Percentiles rank a stretch among this genome's conserved stretches.
phyloP scores from a whole-genome alignment of 192 early-diverging fungal species.

The Diversispora epigaea region DNA sequence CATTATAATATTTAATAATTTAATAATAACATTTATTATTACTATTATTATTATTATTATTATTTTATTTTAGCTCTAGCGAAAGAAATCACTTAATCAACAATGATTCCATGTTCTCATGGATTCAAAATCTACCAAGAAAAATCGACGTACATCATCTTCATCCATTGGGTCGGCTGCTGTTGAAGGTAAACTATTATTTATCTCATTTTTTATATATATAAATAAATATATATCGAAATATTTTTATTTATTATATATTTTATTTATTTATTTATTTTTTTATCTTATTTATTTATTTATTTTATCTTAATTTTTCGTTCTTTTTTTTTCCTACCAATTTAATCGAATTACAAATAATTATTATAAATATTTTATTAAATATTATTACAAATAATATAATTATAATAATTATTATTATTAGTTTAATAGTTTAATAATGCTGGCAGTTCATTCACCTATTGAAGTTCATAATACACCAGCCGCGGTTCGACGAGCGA shows the following conservation, averaged over 20 bases:
- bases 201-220: background rate
- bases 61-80: constrained; percentile 1
- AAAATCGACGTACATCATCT: constrained; percentile 26
- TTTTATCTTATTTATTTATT: no score
- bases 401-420: no score
- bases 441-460: constrained; percentile 29
- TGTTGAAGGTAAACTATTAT: constrained; percentile 12
- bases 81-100: constrained; percentile 18
- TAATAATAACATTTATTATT: background rate
- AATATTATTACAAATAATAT: no score
- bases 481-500: constrained; percentile 44
- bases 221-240: no score
- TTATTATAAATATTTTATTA: no score
- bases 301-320: no score
- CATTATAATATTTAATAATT: background rate
- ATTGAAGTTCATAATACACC: constrained; percentile 11
- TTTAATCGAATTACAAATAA: no score
- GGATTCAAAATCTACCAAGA: background rate
- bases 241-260: no score
- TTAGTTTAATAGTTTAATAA: no score
- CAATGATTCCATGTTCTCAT: constrained; percentile 7
- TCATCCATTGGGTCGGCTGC: constrained; percentile 21
- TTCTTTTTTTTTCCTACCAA: no score
- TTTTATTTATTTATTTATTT: no score
- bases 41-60: background rate